Evolutionary conservation across 331 rosid genomes (phyloP).

Genomic region (Acacia concinna): DNA sequence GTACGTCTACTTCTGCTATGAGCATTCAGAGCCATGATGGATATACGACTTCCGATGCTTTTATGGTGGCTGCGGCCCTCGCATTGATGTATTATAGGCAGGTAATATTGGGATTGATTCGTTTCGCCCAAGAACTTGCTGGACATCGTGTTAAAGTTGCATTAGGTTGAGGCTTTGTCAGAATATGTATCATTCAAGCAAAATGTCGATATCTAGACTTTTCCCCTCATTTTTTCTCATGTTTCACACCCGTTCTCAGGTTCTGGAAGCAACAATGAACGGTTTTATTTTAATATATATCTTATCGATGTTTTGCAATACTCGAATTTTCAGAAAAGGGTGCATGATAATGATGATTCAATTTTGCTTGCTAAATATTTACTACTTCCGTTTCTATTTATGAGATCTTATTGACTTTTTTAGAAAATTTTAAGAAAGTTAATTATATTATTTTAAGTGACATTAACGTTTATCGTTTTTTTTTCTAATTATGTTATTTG

Average conservation of each 20-base stretch:
- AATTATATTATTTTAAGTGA: no score
- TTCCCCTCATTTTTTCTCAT: background rate
- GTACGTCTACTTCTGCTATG: conserved; percentile 31
- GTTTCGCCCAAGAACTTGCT: conserved; percentile 49
- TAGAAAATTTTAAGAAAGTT: no score
- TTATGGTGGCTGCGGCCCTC: conserved; percentile 40
- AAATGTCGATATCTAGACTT: conserved; percentile 48
- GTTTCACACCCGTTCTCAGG: conserved; percentile 26
- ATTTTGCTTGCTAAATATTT: background rate
- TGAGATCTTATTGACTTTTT: no score
- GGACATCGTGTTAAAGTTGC: conserved; percentile 48
- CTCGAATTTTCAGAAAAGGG: conserved; percentile 18
- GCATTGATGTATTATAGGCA: conserved; percentile 60
- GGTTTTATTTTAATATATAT: conserved; percentile 28
- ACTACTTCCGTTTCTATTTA: no score
- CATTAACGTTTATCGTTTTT: no score
- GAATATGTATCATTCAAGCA: conserved; percentile 50
- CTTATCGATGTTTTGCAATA: conserved; percentile 42
- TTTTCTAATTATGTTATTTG: no score
- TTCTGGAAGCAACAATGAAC: conserved; percentile 24
- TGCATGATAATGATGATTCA: conserved; percentile 25
- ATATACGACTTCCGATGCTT: conserved; percentile 35
- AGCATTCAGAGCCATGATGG: conserved; percentile 44
- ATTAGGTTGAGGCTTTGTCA: conserved; percentile 39
- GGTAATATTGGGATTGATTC: conserved; percentile 54